phyloP scores from a whole-genome alignment of 805 yeast species.

The Metschnikowia dekortorum region DNA sequence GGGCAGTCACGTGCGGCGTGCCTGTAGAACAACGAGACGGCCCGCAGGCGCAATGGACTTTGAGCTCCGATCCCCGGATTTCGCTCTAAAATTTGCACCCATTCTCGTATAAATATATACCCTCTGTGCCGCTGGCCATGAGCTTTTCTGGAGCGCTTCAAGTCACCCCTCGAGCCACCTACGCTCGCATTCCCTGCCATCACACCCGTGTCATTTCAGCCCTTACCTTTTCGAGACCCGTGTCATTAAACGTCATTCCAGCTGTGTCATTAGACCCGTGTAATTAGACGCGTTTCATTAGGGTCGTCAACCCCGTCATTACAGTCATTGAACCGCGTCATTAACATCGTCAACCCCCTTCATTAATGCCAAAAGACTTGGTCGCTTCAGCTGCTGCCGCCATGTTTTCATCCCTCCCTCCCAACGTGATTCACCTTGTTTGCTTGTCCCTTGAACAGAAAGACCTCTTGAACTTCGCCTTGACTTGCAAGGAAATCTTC shows the following conservation, averaged over 20 bases:
- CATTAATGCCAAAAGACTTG: too few species aligned
- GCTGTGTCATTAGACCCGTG: too few species aligned
- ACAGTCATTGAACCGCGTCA: too few species aligned
- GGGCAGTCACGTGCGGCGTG: background rate
- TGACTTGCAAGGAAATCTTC: slow-evolving; percentile 7
- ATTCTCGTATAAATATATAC: slow-evolving; percentile 3
- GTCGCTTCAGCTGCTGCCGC: background rate
- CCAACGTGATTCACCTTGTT: slow-evolving; percentile 8
- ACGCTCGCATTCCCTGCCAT: too few species aligned
- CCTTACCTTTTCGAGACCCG: too few species aligned
- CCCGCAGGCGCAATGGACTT: background rate
- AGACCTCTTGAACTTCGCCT: slow-evolving; percentile 11
- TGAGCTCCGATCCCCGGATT: slow-evolving; percentile 18
- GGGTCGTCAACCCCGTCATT: too few species aligned
- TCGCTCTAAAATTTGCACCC: slow-evolving; percentile 16
- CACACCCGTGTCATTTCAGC: too few species aligned
- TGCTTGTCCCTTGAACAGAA: slow-evolving; percentile 10
- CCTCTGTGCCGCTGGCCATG: background rate
- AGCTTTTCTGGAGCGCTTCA: background rate
- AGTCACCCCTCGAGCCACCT: too few species aligned
- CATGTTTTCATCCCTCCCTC: slow-evolving; percentile 7
- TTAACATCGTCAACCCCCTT: too few species aligned
- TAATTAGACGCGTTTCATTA: too few species aligned
- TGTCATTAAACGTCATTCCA: too few species aligned
- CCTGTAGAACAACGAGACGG: background rate